Percentiles rank a stretch among this genome's conserved stretches.
Conservation (phyloP, 2,329 filamentous ascomycete species). For the Orbilia blumenaviensis region DNA sequence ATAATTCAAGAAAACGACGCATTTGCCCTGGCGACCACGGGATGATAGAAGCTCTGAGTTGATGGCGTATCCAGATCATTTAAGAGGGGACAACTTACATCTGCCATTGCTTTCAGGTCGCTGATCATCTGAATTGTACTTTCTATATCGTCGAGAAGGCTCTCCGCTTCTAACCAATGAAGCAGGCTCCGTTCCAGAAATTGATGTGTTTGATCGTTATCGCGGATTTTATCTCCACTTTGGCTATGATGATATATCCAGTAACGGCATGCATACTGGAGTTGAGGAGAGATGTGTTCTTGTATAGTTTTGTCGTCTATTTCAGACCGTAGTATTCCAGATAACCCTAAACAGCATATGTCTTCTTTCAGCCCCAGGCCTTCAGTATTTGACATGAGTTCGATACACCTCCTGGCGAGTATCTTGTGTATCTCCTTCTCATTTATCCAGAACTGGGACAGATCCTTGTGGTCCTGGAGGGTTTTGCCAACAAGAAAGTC, state of each 20-base stretch:
- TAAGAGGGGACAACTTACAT: neutral
- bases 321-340: neutral
- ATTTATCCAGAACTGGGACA: conserved; percentile 29
- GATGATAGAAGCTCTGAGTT: no score
- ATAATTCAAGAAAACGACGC: no score
- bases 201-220: neutral
- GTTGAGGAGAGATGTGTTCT: neutral
- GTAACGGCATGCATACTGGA: conserved; percentile 21
- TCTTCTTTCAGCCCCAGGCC: conserved; percentile 54
- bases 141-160: neutral
- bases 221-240: neutral
- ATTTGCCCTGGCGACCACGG: no score
- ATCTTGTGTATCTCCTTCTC: conserved; percentile 2
- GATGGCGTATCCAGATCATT: no score
- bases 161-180: conserved; percentile 1
- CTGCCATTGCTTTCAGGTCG: neutral
- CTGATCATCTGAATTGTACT: neutral
- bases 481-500: neutral
- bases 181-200: neutral
- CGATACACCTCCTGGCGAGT: conserved; percentile 55
- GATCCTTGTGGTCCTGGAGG: neutral
- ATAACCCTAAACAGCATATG: neutral
- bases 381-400: conserved; percentile 59
- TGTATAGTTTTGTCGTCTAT: neutral
- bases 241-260: conserved; percentile 7